phyloP scores from a whole-genome alignment of 1,139 yeast species.

The Kluyveromyces marxianus region DNA sequence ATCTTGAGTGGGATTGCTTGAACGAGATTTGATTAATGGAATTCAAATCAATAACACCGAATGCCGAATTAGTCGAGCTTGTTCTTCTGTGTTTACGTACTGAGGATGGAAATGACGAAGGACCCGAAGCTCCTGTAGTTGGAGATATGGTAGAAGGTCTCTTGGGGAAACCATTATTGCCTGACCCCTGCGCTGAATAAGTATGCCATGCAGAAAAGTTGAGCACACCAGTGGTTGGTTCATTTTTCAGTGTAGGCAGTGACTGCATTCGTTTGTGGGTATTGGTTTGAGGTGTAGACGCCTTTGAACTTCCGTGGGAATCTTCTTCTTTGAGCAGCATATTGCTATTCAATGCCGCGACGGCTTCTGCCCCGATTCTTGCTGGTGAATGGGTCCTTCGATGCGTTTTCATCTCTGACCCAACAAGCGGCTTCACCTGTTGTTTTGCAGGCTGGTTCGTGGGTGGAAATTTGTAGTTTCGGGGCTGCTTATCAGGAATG shows the following conservation, averaged over 20 bases:
- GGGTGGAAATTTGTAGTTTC: conserved; percentile 22
- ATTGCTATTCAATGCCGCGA: conserved; percentile 41
- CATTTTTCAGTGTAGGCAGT: conserved; percentile 16
- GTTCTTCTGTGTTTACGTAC: conserved; percentile 20
- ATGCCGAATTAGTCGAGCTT: conserved; percentile 21
- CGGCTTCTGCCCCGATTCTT: conserved; percentile 65
- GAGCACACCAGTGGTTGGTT: conserved; percentile 10
- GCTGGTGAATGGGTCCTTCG: conserved; percentile 58
- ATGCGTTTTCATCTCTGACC: conserved; percentile 13
- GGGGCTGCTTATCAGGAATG: conserved; percentile 13
- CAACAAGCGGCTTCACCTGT: not conserved
- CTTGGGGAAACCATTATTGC: not conserved
- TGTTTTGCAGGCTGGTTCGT: not conserved
- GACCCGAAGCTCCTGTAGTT: not conserved
- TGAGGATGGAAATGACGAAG: not conserved
- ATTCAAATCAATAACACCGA: conserved; percentile 28
- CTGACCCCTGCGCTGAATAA: conserved; percentile 6
- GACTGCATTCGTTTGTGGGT: conserved; percentile 20
- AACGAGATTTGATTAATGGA: conserved; percentile 16
- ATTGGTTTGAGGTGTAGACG: not conserved
- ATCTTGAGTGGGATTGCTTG: conserved; percentile 2
- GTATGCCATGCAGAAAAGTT: conserved; percentile 10
- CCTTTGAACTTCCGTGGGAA: not conserved
- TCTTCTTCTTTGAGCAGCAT: conserved; percentile 28
- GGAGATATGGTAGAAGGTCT: too few species aligned